Conservation (phyloP, 768 basidiomycete species). For the Collybia nuda region DNA sequence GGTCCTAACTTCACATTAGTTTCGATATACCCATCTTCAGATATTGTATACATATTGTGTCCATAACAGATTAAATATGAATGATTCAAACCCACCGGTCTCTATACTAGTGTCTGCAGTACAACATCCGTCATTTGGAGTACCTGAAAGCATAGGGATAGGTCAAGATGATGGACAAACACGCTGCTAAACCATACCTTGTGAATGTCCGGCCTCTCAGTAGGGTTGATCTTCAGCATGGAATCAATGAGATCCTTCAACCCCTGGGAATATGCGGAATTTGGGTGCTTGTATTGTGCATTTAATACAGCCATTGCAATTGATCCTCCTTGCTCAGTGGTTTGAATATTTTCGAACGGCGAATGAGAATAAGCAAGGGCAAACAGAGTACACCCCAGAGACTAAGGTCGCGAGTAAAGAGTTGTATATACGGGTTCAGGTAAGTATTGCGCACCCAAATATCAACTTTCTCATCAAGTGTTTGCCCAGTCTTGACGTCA, state of each 20-base stretch:
- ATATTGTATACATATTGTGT: too few species aligned
- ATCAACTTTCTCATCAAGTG: constrained; percentile 92
- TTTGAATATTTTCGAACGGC: constrained; percentile 91
- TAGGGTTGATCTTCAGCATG: constrained; percentile 83
- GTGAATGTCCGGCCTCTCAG: constrained; percentile 83
- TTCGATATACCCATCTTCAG: too few species aligned
- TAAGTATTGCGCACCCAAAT: constrained; percentile 81
- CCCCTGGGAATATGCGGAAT: constrained; percentile 83
- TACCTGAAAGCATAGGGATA: constrained; percentile 41
- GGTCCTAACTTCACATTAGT: neutral
- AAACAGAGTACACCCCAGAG: constrained; percentile 92
- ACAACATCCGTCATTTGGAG: constrained; percentile 64
- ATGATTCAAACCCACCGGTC: neutral
- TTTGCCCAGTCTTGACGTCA: constrained; percentile 90
- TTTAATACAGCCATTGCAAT: constrained; percentile 98
- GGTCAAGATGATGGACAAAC: neutral
- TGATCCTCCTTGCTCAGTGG: constrained; percentile 91
- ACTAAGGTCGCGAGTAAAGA: constrained; percentile 45
- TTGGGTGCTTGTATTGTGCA: constrained; percentile 89
- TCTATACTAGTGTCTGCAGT: constrained; percentile 49
- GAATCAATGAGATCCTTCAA: constrained; percentile 79
- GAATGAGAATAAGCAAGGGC: constrained; percentile 95
- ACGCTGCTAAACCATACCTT: constrained; percentile 46
- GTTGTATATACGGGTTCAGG: neutral
- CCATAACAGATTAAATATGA: too few species aligned